Evolutionary conservation across 2,329 filamentous ascomycete species (phyloP).

Genomic region (Pseudogymnoascus sp.): DNA sequence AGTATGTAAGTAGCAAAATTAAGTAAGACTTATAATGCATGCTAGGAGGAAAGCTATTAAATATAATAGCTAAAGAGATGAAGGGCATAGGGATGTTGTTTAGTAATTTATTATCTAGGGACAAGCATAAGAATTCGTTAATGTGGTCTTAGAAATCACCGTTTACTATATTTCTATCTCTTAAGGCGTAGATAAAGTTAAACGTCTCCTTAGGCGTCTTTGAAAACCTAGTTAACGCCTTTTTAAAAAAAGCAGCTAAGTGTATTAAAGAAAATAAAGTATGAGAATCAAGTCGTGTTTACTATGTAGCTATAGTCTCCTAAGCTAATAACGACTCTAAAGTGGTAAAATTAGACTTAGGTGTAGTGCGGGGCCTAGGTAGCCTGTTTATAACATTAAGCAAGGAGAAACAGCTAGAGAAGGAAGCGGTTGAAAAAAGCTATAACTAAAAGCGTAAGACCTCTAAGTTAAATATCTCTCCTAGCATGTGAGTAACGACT

Average conservation of each 20-base stretch:
- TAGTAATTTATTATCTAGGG: slow-evolving; percentile 11
- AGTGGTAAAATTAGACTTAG: slow-evolving; percentile 6
- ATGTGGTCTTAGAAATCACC: slow-evolving; percentile 14
- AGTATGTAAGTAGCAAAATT: not conserved
- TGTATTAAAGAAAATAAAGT: slow-evolving; percentile 16
- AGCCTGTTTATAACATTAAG: slow-evolving; percentile 15
- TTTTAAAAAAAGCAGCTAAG: slow-evolving; percentile 15
- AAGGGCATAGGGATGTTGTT: slow-evolving; percentile 14
- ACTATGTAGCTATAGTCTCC: slow-evolving; percentile 10
- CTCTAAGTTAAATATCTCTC: slow-evolving; percentile 10
- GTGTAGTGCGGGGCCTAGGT: not conserved
- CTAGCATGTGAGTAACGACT: slow-evolving; percentile 12
- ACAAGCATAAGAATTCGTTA: slow-evolving; percentile 11
- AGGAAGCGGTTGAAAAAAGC: slow-evolving; percentile 11
- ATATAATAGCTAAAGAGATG: slow-evolving; percentile 17
- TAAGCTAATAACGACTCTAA: slow-evolving; percentile 12
- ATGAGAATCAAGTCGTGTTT: slow-evolving; percentile 11
- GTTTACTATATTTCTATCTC: slow-evolving; percentile 11
- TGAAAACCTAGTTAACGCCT: slow-evolving; percentile 11
- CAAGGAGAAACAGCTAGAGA: slow-evolving; percentile 14
- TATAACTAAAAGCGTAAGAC: slow-evolving; percentile 10
- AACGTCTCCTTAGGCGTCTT: slow-evolving; percentile 10
- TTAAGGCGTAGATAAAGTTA: slow-evolving; percentile 15
- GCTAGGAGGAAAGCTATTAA: slow-evolving; percentile 18
- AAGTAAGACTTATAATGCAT: slow-evolving; percentile 18